Conservation (phyloP, 2,329 filamentous ascomycete species). For the Cylindrodendrum hubeiense region DNA sequence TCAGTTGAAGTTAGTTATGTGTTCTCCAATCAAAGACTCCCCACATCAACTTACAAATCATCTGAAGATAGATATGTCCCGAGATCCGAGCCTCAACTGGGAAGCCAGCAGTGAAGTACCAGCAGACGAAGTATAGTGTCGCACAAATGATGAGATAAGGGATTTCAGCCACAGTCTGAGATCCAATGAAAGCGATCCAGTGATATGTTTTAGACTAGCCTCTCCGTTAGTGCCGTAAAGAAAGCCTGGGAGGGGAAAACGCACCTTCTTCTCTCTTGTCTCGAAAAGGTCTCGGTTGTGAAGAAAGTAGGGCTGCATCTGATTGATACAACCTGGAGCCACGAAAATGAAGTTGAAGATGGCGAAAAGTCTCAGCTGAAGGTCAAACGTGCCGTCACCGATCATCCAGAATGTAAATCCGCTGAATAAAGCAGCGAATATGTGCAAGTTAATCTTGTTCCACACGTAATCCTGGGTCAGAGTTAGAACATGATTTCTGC, state of each 20-base stretch:
- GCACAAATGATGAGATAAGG: slow-evolving; percentile 53
- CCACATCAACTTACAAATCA: slow-evolving; percentile 56
- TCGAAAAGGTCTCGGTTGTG: slow-evolving; percentile 62
- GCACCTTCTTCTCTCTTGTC: slow-evolving; percentile 59
- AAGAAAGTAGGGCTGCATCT: slow-evolving; percentile 61
- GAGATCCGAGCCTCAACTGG: slow-evolving; percentile 55
- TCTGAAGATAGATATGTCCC: slow-evolving; percentile 59
- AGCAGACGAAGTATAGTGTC: slow-evolving; percentile 59
- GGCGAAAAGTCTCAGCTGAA: slow-evolving; percentile 59
- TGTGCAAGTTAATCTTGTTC: slow-evolving; percentile 53
- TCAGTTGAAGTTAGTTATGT: slow-evolving; percentile 31
- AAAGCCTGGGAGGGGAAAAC: neutral
- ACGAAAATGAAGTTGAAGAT: slow-evolving; percentile 67
- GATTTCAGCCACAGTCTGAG: slow-evolving; percentile 55
- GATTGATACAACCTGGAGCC: slow-evolving; percentile 53
- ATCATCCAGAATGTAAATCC: slow-evolving; percentile 65
- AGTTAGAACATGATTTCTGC: neutral
- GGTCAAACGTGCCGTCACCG: slow-evolving; percentile 53
- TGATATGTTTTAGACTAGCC: slow-evolving; percentile 58
- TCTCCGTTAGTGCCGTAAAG: neutral
- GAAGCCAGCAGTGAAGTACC: slow-evolving; percentile 58
- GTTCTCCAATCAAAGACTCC: neutral
- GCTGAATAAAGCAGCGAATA: slow-evolving; percentile 59
- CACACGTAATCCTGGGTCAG: slow-evolving; percentile 36
- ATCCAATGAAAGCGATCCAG: slow-evolving; percentile 65